phyloP scores from a whole-genome alignment of 2,329 filamentous ascomycete species.

The Colletotrichum sp. region DNA sequence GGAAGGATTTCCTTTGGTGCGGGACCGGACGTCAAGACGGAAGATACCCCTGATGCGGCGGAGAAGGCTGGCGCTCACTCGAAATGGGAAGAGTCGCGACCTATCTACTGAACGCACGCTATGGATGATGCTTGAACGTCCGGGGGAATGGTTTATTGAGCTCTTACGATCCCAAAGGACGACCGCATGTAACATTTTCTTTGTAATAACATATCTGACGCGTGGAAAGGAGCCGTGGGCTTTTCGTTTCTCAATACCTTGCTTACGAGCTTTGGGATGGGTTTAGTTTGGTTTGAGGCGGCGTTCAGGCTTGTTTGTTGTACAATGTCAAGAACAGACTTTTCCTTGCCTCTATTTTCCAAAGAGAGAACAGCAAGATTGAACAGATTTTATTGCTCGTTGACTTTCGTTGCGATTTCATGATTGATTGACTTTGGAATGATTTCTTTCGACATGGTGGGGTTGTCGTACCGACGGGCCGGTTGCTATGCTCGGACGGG shows the following conservation, averaged over 20 bases:
- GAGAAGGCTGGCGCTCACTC: slow-evolving; percentile 20
- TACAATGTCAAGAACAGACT: neutral
- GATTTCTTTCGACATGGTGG: neutral
- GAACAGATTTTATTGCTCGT: neutral
- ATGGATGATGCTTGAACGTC: neutral
- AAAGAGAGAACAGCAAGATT: neutral
- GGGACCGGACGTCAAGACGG: slow-evolving; percentile 40
- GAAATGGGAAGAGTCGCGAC: slow-evolving; percentile 48
- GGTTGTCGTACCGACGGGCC: neutral
- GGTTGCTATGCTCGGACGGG: slow-evolving; percentile 10
- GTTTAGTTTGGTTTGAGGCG: neutral
- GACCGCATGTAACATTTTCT: slow-evolving; percentile 8
- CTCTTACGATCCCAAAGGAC: neutral
- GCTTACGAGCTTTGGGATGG: neutral
- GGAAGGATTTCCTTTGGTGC: slow-evolving; percentile 53
- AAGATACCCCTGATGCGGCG: slow-evolving; percentile 28
- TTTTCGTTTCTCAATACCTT: slow-evolving; percentile 2
- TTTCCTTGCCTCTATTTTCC: neutral
- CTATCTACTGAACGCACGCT: slow-evolving; percentile 39
- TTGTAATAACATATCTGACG: slow-evolving; percentile 8
- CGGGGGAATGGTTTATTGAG: neutral
- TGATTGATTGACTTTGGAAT: neutral
- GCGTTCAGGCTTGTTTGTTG: neutral
- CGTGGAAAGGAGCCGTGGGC: neutral
- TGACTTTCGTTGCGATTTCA: neutral